phyloP scores from a whole-genome alignment of 163 green algal genomes.

The Volvox carteri region DNA sequence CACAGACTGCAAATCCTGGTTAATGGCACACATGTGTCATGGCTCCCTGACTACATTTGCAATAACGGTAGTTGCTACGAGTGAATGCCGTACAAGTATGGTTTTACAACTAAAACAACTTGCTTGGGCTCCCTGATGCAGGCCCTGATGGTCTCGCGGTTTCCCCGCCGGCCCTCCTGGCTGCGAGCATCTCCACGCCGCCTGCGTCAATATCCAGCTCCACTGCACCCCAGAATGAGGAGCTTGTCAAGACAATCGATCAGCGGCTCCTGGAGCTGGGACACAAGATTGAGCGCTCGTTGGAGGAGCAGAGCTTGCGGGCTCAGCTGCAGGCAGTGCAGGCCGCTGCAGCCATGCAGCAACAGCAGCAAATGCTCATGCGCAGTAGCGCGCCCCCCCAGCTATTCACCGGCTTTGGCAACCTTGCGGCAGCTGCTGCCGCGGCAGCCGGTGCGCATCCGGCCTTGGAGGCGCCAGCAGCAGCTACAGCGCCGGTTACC shows the following conservation, averaged over 20 bases:
- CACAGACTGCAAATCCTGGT: too few relatives aligned
- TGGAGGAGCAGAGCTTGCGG: constrained; percentile 55
- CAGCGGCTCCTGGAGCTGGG: constrained; percentile 49
- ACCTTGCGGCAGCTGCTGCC: not conserved
- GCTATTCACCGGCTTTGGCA: constrained; percentile 1
- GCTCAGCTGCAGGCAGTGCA: constrained; percentile 31
- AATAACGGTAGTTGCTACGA: too few relatives aligned
- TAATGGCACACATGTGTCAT: too few relatives aligned
- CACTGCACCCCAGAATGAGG: constrained; percentile 4
- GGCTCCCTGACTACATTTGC: too few relatives aligned
- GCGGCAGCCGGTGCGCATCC: not conserved
- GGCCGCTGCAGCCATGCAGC: constrained; percentile 36
- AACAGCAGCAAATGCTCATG: constrained; percentile 53
- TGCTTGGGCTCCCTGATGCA: too few relatives aligned
- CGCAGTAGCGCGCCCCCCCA: not conserved
- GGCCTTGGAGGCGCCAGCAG: not conserved
- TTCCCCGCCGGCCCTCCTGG: not conserved
- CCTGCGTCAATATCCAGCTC: not conserved
- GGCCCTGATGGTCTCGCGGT: not conserved
- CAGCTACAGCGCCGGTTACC: too few relatives aligned
- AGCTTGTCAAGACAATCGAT: constrained; percentile 46
- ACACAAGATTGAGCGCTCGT: constrained; percentile 51
- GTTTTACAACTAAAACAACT: not conserved
- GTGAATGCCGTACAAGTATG: too few relatives aligned
- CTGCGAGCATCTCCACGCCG: constrained; percentile 7